phyloP scores from a whole-genome alignment of 2,329 filamentous ascomycete genomes.

The Apiospora sp. region DNA sequence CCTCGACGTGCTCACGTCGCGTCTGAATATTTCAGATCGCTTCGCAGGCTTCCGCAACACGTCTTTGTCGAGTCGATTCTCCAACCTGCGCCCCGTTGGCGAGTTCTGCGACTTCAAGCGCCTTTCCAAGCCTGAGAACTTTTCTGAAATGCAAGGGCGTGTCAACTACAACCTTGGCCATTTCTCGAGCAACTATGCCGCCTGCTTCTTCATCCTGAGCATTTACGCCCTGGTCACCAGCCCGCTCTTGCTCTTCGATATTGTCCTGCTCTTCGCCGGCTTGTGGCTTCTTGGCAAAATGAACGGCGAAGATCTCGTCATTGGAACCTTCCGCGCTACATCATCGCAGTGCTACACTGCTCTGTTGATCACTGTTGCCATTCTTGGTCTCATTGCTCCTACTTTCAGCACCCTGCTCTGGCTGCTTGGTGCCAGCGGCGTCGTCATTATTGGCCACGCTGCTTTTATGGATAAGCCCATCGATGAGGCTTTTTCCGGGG shows the following conservation, averaged over 20 bases:
- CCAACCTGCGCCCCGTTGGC: conserved; percentile 87
- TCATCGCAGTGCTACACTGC: conserved; percentile 94
- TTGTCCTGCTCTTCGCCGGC: conserved; percentile 84
- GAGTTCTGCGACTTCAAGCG: conserved; percentile 98
- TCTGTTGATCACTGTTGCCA: conserved; percentile 82
- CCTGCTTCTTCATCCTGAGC: conserved; percentile 92
- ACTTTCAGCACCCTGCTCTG: conserved; percentile 88
- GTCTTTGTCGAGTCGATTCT: conserved; percentile 81
- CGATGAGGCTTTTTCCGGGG: conserved; percentile 99
- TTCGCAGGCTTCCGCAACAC: conserved; percentile 85
- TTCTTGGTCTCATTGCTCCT: conserved; percentile 84
- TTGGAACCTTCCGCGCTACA: conserved; percentile 83
- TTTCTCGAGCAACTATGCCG: conserved; percentile 98
- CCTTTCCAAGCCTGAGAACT: conserved; percentile 91
- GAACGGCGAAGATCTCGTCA: conserved; percentile 84
- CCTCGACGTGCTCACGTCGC: conserved; percentile 88
- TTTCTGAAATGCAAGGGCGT: conserved; percentile 86
- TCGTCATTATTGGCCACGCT: conserved; percentile 94
- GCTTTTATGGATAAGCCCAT: conserved; percentile 97
- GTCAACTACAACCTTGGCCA: conserved; percentile 97
- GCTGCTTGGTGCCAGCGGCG: conserved; percentile 94
- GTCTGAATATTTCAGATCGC: conserved; percentile 84
- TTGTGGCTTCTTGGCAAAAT: conserved; percentile 94
- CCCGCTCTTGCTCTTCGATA: conserved; percentile 86
- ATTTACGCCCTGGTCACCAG: conserved; percentile 96